phyloP scores from a whole-genome alignment of 352 stramenopile species.

The Pythium periplocum region DNA sequence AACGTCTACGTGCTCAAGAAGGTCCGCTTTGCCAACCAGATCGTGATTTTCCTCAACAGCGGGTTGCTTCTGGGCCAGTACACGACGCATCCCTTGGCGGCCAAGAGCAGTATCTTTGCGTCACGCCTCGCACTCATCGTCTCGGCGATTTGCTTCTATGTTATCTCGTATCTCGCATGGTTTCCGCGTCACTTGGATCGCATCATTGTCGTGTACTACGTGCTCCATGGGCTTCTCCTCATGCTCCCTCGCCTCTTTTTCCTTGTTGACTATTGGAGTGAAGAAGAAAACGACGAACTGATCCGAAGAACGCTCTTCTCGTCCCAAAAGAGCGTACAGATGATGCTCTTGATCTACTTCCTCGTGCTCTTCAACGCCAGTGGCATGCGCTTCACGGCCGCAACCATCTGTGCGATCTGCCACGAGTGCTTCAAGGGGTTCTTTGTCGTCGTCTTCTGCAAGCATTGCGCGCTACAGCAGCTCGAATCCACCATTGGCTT shows the following conservation, averaged over 20 bases:
- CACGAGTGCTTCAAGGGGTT: conserved; percentile 42
- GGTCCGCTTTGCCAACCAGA: conserved; percentile 42
- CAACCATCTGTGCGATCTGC: conserved; percentile 36
- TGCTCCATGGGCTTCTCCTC: conserved; percentile 39
- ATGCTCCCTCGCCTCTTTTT: conserved; percentile 44
- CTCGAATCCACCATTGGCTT: conserved; percentile 47
- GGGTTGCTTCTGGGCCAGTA: conserved; percentile 48
- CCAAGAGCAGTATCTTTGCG: conserved; percentile 27
- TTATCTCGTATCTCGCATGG: conserved; percentile 28
- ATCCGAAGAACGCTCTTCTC: conserved; percentile 35
- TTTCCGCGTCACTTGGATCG: conserved; percentile 49
- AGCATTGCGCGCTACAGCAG: conserved; percentile 34
- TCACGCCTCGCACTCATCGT: conserved; percentile 35
- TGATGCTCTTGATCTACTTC: conserved; percentile 51
- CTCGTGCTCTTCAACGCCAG: conserved; percentile 55
- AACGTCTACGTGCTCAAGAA: conserved; percentile 69
- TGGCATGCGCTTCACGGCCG: conserved; percentile 63
- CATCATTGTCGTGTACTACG: conserved; percentile 44
- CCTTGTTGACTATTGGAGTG: conserved; percentile 22
- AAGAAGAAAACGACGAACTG: conserved; percentile 15
- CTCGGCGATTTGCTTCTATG: conserved; percentile 38
- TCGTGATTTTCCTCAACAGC: conserved; percentile 41
- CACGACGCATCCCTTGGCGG: conserved; percentile 22
- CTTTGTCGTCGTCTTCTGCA: conserved; percentile 51
- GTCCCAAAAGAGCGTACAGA: conserved; percentile 49